Base-by-base conservation (phyloP, 2,329 filamentous ascomycete genomes). In the Didymella lethalis region DNA sequence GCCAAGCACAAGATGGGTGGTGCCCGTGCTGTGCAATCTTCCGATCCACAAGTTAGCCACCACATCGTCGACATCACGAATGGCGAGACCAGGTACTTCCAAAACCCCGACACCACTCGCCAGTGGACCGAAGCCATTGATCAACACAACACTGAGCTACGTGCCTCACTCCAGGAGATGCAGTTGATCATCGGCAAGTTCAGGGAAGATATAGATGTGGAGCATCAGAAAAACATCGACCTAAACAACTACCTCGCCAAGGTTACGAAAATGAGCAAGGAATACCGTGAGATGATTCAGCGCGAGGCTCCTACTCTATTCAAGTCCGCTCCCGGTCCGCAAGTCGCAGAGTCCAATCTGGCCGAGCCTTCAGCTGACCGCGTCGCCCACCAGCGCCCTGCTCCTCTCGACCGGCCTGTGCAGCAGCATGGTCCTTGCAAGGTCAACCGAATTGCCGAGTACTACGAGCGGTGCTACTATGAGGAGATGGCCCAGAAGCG, bases 71-170 rank as follows among this genome's bases (percentile, higher is more conserved):
- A 54, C 36, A 54, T 54, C 20, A 26, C 18, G 11, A 26, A 45
- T 16, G 52, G 52, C 45, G 52, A 54, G 36, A 54, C 45, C 0
- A 32, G 12, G 2, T 20, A 34, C 28, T 54, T 25, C 36, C 52
- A 54, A 29, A 34, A 48, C n/a, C 28, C 44, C 7, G 26, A 54
- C 3, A 36, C 48, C 20, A 48, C 26, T 28, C 45, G 34, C 14
- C 34, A 54, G 8, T 54, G 52, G 52, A 48, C 32, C 16, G 18
- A 32, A 6, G 45, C 45, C 2, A 6, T 48, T 1, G 34, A 54
- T 11, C 20, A 54, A 11, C 36, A 54, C 28, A 8, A 29, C 2
- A 14, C 4, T 2, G 18, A 28, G 7, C 34, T 54, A 1, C 45
- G 44, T 10, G 45, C 36, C 2, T 11, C 3, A 0, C 18, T 28